Conservation (phyloP, 345 rosid species). For the Firmiana major region DNA sequence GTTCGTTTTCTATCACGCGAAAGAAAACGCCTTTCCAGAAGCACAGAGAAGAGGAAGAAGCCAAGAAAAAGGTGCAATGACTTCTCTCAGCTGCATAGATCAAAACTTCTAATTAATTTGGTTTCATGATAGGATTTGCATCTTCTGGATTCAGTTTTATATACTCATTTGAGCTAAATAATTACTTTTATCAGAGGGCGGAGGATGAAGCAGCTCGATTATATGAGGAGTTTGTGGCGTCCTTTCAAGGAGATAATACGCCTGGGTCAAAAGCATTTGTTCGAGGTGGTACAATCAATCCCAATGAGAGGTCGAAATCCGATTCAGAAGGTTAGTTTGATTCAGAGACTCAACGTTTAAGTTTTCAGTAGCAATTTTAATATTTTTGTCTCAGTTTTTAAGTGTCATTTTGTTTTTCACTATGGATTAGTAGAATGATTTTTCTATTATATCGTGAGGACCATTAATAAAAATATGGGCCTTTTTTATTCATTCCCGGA, state of each 20-base stretch:
- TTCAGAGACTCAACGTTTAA: not conserved
- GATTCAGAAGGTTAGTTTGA: slow-evolving; percentile 77
- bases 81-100: not conserved
- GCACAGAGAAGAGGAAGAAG: slow-evolving; percentile 98
- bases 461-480: slow-evolving; percentile 88
- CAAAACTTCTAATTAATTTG: not conserved
- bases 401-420: slow-evolving; percentile 26
- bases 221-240: slow-evolving; percentile 89
- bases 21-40: slow-evolving; percentile 98
- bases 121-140: not conserved
- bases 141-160: not conserved
- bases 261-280: slow-evolving; percentile 88
- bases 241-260: slow-evolving; percentile 75
- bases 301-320: slow-evolving; percentile 56
- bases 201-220: slow-evolving; percentile 96
- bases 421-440: slow-evolving; percentile 51
- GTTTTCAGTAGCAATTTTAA: slow-evolving; percentile 2
- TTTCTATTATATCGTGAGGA: slow-evolving; percentile 49
- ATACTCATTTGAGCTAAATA: slow-evolving; percentile 8
- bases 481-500: slow-evolving; percentile 96
- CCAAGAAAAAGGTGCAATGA: slow-evolving; percentile 69
- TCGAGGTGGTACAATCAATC: slow-evolving; percentile 89
- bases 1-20: slow-evolving; percentile 85
- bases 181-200: slow-evolving; percentile 49
- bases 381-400: not conserved